Evolutionary conservation across 2,329 filamentous ascomycete species (phyloP).

Genomic region (Harringtonia aguacate): DNA sequence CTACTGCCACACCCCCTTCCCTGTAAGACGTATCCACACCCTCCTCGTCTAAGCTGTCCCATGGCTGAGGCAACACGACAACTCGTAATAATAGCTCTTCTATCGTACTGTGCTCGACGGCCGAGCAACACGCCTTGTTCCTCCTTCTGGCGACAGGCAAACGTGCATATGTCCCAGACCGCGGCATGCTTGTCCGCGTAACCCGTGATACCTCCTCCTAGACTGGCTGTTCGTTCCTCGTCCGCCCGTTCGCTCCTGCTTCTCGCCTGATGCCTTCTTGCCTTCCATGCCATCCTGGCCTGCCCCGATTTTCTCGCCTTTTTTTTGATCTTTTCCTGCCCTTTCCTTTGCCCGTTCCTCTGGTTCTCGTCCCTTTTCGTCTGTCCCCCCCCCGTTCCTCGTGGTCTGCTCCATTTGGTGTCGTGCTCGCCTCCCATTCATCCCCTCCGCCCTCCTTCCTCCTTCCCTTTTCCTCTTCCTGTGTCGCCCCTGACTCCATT

Average conservation of each 20-base stretch:
- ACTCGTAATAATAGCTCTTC: not conserved
- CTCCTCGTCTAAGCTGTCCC: not conserved
- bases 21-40: not conserved
- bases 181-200: too few relatives aligned
- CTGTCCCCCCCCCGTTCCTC: not conserved
- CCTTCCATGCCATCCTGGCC: not conserved
- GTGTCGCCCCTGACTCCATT: conserved; percentile 1
- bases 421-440: not conserved
- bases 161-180: too few relatives aligned
- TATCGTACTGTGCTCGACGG: not conserved
- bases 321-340: not conserved
- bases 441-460: conserved; percentile 16
- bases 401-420: not conserved
- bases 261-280: not conserved
- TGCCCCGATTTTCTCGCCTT: conserved; percentile 9
- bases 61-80: not conserved
- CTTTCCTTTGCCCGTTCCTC: not conserved
- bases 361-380: not conserved
- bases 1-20: not conserved
- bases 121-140: too few relatives aligned
- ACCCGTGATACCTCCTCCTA: too few relatives aligned
- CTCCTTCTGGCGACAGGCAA: too few relatives aligned
- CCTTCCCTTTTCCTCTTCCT: conserved; percentile 17
- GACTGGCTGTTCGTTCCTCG: not conserved
- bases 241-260: not conserved